These are phyloP conservation scores for Collybia sordida DNA, from an alignment of 768 basidiomycete genomes.

Conservation along the genomic window DNA sequence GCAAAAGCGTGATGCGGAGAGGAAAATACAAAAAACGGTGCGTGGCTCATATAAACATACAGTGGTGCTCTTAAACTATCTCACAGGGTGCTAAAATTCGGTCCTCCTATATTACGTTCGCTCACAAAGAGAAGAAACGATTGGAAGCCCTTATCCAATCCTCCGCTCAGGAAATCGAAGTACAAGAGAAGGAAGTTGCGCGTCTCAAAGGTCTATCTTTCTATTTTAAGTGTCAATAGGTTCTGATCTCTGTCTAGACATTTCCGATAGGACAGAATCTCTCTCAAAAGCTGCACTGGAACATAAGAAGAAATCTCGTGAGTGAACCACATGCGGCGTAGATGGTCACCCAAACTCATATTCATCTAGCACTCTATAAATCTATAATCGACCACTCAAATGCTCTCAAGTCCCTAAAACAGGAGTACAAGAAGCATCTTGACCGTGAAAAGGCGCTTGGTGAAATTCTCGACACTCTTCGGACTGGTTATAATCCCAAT, in stretches of 20 bases:
- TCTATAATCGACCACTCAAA: constrained; percentile 71
- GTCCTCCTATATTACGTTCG: constrained; percentile 81
- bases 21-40: constrained; percentile 80
- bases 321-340: constrained; percentile 21
- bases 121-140: constrained; percentile 85
- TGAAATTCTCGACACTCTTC: constrained; percentile 78
- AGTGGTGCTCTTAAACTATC: not conserved
- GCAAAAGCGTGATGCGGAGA: constrained; percentile 68
- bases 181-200: constrained; percentile 69
- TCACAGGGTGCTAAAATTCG: constrained; percentile 88
- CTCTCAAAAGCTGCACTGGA: constrained; percentile 80
- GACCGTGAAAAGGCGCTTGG: constrained; percentile 77
- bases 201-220: constrained; percentile 58
- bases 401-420: constrained; percentile 76
- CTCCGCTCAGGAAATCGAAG: constrained; percentile 56
- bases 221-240: not conserved
- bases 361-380: constrained; percentile 67
- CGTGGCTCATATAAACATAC: constrained; percentile 17
- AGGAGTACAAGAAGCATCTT: constrained; percentile 68
- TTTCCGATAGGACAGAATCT: constrained; percentile 76
- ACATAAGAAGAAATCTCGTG: constrained; percentile 84
- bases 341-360: not conserved
- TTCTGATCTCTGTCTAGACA: constrained; percentile 42
- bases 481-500: constrained; percentile 93
- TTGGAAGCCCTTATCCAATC: constrained; percentile 64